A percentile compares a stretch with the other conserved stretches of the same genome.
Conservation (phyloP, 1,284 basidiomycete species). For the Wallemia mellicola region DNA sequence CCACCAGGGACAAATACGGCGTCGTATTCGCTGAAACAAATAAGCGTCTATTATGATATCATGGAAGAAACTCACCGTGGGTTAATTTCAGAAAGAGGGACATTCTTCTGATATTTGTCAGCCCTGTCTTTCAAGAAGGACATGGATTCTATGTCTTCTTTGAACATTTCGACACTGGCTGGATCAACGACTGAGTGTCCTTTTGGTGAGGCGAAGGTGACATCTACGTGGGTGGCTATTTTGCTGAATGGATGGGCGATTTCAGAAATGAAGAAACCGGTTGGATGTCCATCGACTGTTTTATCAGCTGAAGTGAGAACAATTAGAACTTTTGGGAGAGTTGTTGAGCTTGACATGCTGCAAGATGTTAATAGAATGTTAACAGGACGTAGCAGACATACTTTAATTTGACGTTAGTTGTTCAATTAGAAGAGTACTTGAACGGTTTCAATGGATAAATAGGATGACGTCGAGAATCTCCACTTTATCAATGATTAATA, state of each 20-base stretch:
- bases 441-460: too few species aligned
- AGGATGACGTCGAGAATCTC: too few species aligned
- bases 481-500: too few species aligned
- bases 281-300: constrained; percentile 3
- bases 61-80: too few species aligned
- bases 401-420: background rate
- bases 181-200: constrained; percentile 41
- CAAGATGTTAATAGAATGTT: background rate
- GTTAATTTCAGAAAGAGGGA: constrained; percentile 30
- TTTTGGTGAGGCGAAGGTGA: constrained; percentile 44
- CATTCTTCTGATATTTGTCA: constrained; percentile 24
- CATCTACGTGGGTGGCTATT: constrained; percentile 25
- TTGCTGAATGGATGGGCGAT: constrained; percentile 53
- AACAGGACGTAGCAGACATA: background rate
- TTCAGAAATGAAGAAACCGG: constrained; percentile 39
- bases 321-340: background rate
- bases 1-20: constrained; percentile 49
- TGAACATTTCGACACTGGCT: constrained; percentile 29
- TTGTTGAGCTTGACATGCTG: background rate
- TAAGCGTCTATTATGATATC: too few species aligned
- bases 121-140: constrained; percentile 32
- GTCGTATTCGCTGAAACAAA: constrained; percentile 31
- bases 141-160: constrained; percentile 24
- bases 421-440: too few species aligned
- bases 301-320: background rate